phyloP scores from a whole-genome alignment of 106 monocot genomes.

The Dendrobium officinale region DNA sequence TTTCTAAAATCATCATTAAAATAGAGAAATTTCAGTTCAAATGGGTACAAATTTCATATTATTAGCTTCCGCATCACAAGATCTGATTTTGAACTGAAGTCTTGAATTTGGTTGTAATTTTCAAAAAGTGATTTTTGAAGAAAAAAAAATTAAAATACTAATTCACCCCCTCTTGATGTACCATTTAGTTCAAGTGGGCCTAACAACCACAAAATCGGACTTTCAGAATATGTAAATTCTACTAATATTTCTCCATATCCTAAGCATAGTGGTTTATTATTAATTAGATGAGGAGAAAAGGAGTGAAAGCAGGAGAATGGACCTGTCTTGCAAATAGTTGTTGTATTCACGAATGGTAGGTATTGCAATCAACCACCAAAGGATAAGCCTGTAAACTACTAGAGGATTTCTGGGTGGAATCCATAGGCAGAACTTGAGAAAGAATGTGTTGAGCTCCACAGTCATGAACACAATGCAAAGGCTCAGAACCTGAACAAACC shows the following conservation, averaged over 20 bases:
- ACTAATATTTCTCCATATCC: too few relatives aligned
- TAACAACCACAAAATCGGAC: too few relatives aligned
- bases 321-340: slow-evolving; percentile 96
- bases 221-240: background rate
- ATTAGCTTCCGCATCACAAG: too few relatives aligned
- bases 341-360: slow-evolving; percentile 96
- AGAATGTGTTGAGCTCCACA: slow-evolving; percentile 91
- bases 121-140: too few relatives aligned
- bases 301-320: background rate
- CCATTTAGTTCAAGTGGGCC: background rate
- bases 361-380: slow-evolving; percentile 97
- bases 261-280: too few relatives aligned
- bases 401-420: slow-evolving; percentile 87
- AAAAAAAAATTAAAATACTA: too few relatives aligned
- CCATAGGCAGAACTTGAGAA: slow-evolving; percentile 94
- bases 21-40: too few relatives aligned
- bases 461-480: slow-evolving; percentile 86
- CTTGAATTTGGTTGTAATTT: too few relatives aligned
- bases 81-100: too few relatives aligned
- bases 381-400: slow-evolving; percentile 59
- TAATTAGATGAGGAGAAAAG: background rate
- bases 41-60: too few relatives aligned
- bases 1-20: slow-evolving; percentile 35
- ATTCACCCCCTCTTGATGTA: too few relatives aligned
- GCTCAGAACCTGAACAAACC: slow-evolving; percentile 79